Evolutionary conservation across 345 rosid species (phyloP), one percentile per base, ranked within the genome.

Genomic region (Angophora floribunda): DNA sequence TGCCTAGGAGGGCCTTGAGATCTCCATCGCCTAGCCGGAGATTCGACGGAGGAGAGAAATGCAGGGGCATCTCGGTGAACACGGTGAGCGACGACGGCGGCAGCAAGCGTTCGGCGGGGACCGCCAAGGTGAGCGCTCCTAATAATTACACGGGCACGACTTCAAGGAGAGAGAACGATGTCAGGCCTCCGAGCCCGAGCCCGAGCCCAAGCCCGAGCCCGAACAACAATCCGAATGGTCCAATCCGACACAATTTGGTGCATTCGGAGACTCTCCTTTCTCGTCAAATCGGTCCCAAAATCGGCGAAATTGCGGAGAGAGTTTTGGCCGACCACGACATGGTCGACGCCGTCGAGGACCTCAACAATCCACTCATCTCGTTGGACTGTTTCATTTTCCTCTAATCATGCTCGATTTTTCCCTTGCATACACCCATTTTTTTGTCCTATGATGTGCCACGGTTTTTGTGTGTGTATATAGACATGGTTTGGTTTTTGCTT

Each of bases 331-430:
- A 87, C 30, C 79, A 90, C 21, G 89, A 84, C 86, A 92, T 91
- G 52, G 53, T 63, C 9, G 94, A 88, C 36, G 55, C 88, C 2
- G 86, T 92, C 87, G 98, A 96, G 89, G 97, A 96, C 87, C 87
- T 96, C 6, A 94, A 93, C 36, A 96, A 94, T 86, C 99, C 98
- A 88, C 93, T 93, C 41, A 95, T 97, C 87, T 96, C 98, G 89
- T 93, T 97, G 93, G 99, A 97, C 92, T 97, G 99, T 89, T 97
- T 96, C 89, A 96, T 97, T 85, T 97, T 97, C 90, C 93, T 97
- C n/a, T 87, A 26, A 30, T 26, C 78, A 4, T 7, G 86, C 4
- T 86, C 12, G 24, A 36, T 32, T 67, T 67, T 30, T 17, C 79
- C 79, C 24, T 15, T 2, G 79, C 79, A 32, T 32, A 32, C 45